These are phyloP conservation scores for Parasitella parasitica DNA, from an alignment of 371 early-diverging fungal species.

Conservation along the genomic window DNA sequence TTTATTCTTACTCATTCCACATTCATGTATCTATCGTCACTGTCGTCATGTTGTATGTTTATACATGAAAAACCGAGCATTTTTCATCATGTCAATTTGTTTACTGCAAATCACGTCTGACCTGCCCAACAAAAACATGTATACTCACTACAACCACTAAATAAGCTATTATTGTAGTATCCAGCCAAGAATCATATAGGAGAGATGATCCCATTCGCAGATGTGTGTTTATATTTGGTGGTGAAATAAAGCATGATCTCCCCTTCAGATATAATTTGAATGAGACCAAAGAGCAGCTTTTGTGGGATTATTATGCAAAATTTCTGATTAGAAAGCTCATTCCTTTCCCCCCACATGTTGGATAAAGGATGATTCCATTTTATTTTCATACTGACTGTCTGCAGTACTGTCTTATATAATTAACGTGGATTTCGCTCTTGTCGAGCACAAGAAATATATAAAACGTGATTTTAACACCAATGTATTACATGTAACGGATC, in stretches of 20 bases:
- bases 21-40: too few species aligned
- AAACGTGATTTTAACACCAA: neutral
- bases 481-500: neutral
- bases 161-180: neutral
- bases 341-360: neutral
- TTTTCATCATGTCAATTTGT: too few species aligned
- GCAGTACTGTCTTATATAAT: neutral
- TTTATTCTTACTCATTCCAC: neutral
- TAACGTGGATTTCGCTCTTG: neutral
- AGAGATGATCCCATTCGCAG: neutral
- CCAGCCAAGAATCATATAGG: neutral
- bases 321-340: neutral
- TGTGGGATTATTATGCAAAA: neutral
- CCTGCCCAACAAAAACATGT: neutral
- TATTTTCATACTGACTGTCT: neutral
- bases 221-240: neutral
- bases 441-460: neutral
- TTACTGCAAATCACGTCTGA: neutral
- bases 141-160: neutral
- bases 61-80: neutral
- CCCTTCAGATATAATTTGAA: neutral
- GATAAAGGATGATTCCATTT: neutral
- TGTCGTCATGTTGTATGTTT: neutral
- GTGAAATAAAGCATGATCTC: neutral
- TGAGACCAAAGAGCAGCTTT: neutral